A percentile compares a stretch with the other conserved stretches of the same genome.
Conservation (phyloP, 2,329 filamentous ascomycete species). For the Cercospora berteroae region DNA sequence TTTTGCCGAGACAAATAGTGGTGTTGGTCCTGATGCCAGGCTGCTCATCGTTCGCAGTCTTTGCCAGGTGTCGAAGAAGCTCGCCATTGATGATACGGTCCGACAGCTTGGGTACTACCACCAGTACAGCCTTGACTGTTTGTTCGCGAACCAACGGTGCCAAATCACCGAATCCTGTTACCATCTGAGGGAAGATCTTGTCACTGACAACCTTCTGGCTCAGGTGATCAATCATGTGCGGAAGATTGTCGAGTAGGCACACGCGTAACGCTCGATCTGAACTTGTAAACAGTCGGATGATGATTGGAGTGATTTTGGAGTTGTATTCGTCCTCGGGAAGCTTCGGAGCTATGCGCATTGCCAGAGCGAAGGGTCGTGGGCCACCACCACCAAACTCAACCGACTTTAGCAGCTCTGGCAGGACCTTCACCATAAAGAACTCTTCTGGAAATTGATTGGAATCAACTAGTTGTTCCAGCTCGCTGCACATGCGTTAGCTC, state of each 20-base stretch:
- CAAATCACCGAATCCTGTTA: constrained; percentile 90
- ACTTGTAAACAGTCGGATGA: constrained; percentile 83
- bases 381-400: constrained; percentile 98
- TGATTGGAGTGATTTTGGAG: constrained; percentile 74
- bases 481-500: constrained; percentile 44
- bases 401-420: constrained; percentile 94
- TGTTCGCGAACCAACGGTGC: constrained; percentile 92
- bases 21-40: constrained; percentile 97
- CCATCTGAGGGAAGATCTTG: constrained; percentile 94
- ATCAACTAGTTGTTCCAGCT: constrained; percentile 69
- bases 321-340: constrained; percentile 89
- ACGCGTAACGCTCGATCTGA: constrained; percentile 91
- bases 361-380: constrained; percentile 80
- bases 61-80: constrained; percentile 82
- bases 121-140: constrained; percentile 89
- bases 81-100: constrained; percentile 94
- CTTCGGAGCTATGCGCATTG: constrained; percentile 88
- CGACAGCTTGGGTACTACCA: constrained; percentile 82
- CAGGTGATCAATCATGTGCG: constrained; percentile 86
- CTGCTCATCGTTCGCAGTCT: constrained; percentile 96
- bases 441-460: constrained; percentile 96
- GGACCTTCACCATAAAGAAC: constrained; percentile 95
- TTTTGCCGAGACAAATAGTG: constrained; percentile 94
- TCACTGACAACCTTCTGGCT: constrained; percentile 88
- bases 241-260: constrained; percentile 82